Base-by-base conservation (phyloP, 306 rosid species). In the Canavalia ensiformis region DNA sequence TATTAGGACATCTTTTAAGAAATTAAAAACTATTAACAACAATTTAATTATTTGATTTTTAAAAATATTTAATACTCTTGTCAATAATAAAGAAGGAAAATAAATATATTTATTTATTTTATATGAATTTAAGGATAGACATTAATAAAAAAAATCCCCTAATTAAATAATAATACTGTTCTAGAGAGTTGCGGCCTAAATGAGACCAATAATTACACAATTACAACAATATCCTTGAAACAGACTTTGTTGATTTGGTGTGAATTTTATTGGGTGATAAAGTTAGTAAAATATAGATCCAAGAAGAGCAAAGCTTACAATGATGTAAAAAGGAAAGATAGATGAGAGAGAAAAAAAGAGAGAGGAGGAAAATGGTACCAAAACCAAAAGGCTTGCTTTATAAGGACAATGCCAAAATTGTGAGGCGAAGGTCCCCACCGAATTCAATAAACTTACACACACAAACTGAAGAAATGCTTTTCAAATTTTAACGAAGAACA, bases 351-450 rank as follows among this genome's bases (percentile, higher is more conserved):
- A 66, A 12, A 33, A 37, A 39, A 41, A 28, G 1, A 47, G 31
- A 10, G 51, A 42, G 65, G 12, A 25, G 34, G 62, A 7, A 13
- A 41, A n/a, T 81, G 52, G 44, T 39, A 28, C 64, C 72, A 68
- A 64, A 31, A 68, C 81, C 81, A 82, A 78, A 83, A 81, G 80
- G 72, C 86, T 90, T 88, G 89, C 1, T 88, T 90, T 88, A 88
- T 1, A 39, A 78, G 83, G 76, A 85, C 81, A 88, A 82, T 79
- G 88, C 90, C 90, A 86, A 86, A 74, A 37, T 66, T 81, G 42
- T 74, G 72, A 75, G 80, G 29, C 46, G n/a, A n/a, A n/a, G n/a
- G n/a, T n/a, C n/a, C n/a, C n/a, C n/a, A n/a, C n/a, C n/a, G n/a
- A n/a, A n/a, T n/a, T n/a, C n/a, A n/a, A n/a, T n/a, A n/a, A n/a